Evolutionary conservation across 192 early-diverging fungal genomes (phyloP).

Genomic region (Mortierella claussenii): DNA sequence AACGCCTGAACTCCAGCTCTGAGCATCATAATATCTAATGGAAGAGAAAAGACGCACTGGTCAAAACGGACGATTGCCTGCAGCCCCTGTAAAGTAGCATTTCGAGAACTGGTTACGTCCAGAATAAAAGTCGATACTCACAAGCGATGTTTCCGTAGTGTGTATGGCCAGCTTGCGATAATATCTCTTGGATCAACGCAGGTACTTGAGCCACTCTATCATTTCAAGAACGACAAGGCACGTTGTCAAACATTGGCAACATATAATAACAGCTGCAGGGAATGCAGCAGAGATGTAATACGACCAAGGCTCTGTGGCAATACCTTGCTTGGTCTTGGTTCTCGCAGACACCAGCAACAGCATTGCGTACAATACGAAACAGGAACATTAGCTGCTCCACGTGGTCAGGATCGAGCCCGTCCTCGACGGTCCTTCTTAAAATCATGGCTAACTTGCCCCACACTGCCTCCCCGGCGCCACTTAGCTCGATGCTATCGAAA

Average conservation of each 20-base stretch:
- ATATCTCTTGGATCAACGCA: conserved; percentile 21
- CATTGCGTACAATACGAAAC: conserved; percentile 37
- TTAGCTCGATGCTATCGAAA: conserved; percentile 12
- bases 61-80: no score
- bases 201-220: no score
- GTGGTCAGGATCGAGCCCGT: conserved; percentile 25
- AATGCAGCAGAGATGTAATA: no score
- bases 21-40: conserved; percentile 54
- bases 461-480: neutral
- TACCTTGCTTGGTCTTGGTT: conserved; percentile 49
- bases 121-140: no score
- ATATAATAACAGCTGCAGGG: no score
- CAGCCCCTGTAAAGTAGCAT: no score
- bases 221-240: no score
- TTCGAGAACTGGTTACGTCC: no score
- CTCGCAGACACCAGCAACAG: conserved; percentile 9
- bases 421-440: conserved; percentile 6
- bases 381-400: conserved; percentile 31
- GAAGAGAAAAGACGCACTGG: no score
- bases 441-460: conserved; percentile 16
- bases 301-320: no score
- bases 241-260: no score
- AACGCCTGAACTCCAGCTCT: conserved; percentile 58
- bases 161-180: conserved; percentile 45
- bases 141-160: conserved; percentile 42